A percentile compares a stretch with the other conserved stretches of the same genome.
phyloP scores from a whole-genome alignment of 108 stramenopile genomes.

The Nitzschia palea region DNA sequence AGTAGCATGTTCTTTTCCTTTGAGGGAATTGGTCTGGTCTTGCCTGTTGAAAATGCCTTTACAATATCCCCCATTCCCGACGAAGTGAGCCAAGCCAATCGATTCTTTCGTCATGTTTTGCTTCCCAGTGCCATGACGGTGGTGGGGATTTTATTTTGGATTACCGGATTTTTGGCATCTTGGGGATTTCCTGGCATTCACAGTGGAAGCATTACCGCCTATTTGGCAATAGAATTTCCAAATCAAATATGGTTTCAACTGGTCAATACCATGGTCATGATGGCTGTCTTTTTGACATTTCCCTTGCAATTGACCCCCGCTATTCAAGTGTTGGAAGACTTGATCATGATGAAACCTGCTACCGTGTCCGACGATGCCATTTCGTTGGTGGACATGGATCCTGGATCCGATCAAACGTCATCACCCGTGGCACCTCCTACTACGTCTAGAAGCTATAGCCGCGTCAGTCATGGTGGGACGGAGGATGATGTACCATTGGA shows the following conservation, averaged over 20 bases:
- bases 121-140: constrained; percentile 25
- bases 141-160: constrained; percentile 30
- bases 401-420: neutral
- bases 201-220: constrained; percentile 39
- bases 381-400: neutral
- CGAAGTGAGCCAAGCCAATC: neutral
- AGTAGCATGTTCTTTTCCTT: constrained; percentile 42
- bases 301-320: constrained; percentile 45
- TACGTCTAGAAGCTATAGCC: no score
- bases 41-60: constrained; percentile 43
- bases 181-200: constrained; percentile 37
- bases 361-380: neutral
- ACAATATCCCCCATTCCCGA: neutral
- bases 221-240: constrained; percentile 26
- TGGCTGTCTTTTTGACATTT: constrained; percentile 42
- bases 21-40: constrained; percentile 48
- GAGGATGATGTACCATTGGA: neutral
- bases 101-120: neutral
- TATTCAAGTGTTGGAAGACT: constrained; percentile 43
- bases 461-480: neutral
- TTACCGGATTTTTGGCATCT: constrained; percentile 31
- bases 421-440: neutral
- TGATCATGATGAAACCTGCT: constrained; percentile 9
- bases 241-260: constrained; percentile 11
- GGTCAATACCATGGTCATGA: constrained; percentile 39